Conservation (phyloP, 306 rosid species). For the Pyrus pyrifolia region DNA sequence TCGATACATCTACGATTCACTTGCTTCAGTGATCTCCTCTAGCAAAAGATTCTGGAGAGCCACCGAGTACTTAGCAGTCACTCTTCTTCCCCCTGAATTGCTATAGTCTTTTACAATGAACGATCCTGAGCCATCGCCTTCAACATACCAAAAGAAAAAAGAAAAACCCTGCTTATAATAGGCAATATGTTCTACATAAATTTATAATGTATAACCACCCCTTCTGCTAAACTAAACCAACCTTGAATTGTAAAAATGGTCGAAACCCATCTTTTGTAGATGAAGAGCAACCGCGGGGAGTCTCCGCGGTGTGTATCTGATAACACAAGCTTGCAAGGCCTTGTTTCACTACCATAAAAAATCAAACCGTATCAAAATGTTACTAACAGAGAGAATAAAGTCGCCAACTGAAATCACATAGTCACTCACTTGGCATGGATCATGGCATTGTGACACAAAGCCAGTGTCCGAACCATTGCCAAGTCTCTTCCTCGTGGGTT, state of each 20-base stretch:
- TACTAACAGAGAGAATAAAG: not conserved
- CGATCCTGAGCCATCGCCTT: slow-evolving; percentile 58
- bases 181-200: not conserved
- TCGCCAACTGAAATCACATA: not conserved
- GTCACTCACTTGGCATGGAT: slow-evolving; percentile 59
- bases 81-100: slow-evolving; percentile 8
- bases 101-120: slow-evolving; percentile 43
- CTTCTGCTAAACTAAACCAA: slow-evolving; percentile 13
- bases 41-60: slow-evolving; percentile 70
- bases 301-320: slow-evolving; percentile 81
- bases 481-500: slow-evolving; percentile 72
- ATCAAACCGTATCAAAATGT: not conserved
- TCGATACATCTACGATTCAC: not conserved
- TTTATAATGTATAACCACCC: not conserved
- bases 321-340: slow-evolving; percentile 69
- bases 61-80: slow-evolving; percentile 63
- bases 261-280: slow-evolving; percentile 82
- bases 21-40: slow-evolving; percentile 40
- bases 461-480: slow-evolving; percentile 80
- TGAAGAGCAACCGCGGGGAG: slow-evolving; percentile 73
- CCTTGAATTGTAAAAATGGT: slow-evolving; percentile 69
- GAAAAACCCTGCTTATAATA: not conserved
- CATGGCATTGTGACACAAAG: slow-evolving; percentile 75
- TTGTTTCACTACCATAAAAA: slow-evolving; percentile 37
- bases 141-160: slow-evolving; percentile 6